Percentiles rank a stretch among this genome's conserved stretches.
phyloP scores from a whole-genome alignment of 106 monocot genomes.

The Acorus calamus region DNA sequence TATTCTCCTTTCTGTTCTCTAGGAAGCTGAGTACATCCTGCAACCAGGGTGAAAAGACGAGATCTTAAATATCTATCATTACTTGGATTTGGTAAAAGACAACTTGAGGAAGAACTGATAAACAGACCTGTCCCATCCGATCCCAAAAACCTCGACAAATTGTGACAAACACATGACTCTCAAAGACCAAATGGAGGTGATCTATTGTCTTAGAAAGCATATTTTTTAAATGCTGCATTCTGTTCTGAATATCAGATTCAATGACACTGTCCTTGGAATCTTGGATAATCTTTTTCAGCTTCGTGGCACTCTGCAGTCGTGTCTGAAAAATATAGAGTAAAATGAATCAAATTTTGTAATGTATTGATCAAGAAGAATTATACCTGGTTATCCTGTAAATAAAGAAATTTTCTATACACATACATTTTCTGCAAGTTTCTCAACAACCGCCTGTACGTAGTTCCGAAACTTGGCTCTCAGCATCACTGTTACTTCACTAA shows the following conservation, averaged over 20 bases:
- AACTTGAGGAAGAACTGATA: too few species aligned
- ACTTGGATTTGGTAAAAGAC: too few species aligned
- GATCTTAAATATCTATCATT: too few species aligned
- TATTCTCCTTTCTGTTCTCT: constrained; percentile 87
- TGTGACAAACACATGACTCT: constrained; percentile 66
- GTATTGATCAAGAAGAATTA: too few species aligned
- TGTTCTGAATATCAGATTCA: constrained; percentile 73
- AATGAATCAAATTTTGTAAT: too few species aligned
- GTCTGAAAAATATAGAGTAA: constrained; percentile 32
- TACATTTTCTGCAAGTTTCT: constrained; percentile 91
- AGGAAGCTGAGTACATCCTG: constrained; percentile 92
- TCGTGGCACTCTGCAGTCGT: constrained; percentile 52
- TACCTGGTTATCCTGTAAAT: too few species aligned
- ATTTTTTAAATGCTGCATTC: constrained; percentile 87
- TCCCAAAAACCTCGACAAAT: constrained; percentile 92
- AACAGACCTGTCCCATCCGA: constrained; percentile 86
- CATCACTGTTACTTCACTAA: constrained; percentile 80
- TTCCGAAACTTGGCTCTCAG: constrained; percentile 93
- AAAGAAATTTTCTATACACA: constrained; percentile 11
- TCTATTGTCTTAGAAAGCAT: constrained; percentile 61
- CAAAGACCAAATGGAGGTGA: constrained; percentile 62
- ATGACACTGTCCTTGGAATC: constrained; percentile 70
- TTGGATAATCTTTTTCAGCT: constrained; percentile 91
- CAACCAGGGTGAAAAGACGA: background rate
- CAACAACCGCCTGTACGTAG: constrained; percentile 85